Conservation (phyloP, 495 filamentous ascomycete species). For the Lasiosphaeria hispida region DNA sequence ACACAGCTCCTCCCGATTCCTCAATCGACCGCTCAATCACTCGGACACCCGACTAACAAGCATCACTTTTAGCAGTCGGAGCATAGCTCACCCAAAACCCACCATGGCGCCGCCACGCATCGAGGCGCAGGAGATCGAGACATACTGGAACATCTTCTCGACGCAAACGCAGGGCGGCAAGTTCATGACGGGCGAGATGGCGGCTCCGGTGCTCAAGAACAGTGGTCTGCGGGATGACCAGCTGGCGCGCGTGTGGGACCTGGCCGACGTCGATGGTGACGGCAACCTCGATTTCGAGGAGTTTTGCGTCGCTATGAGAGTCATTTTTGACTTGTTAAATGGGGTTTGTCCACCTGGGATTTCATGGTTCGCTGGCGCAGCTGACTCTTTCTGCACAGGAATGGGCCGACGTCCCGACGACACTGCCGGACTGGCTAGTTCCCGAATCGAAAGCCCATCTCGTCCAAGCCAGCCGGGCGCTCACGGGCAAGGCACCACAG, state of each 20-base stretch:
- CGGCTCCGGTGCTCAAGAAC: conserved; percentile 94
- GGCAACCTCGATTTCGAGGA: conserved; percentile 98
- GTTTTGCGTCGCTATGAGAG: conserved; percentile 97
- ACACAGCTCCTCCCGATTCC: too few relatives aligned
- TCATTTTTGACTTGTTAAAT: conserved; percentile 96
- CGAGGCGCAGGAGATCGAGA: conserved; percentile 92
- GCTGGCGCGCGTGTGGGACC: conserved; percentile 94
- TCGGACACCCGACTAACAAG: not conserved
- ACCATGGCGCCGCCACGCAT: conserved; percentile 78
- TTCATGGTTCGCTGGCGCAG: not conserved
- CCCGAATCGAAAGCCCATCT: conserved; percentile 96
- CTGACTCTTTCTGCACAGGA: conserved; percentile 56
- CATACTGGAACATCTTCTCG: conserved; percentile 99
- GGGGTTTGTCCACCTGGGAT: conserved; percentile 53
- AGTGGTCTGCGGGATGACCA: conserved; percentile 88
- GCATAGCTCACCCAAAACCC: not conserved
- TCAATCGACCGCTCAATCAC: not conserved
- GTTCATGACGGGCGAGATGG: conserved; percentile 85
- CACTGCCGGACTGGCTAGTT: conserved; percentile 91
- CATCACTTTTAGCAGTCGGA: not conserved
- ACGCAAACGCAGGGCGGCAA: conserved; percentile 77
- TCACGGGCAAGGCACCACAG: conserved; percentile 68
- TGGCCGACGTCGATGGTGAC: conserved; percentile 94
- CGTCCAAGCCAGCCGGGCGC: conserved; percentile 81
- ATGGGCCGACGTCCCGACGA: conserved; percentile 75